These are phyloP conservation scores for Sporothrix variecibatus DNA, from an alignment of 2,329 filamentous ascomycete species.

Conservation along the genomic window DNA sequence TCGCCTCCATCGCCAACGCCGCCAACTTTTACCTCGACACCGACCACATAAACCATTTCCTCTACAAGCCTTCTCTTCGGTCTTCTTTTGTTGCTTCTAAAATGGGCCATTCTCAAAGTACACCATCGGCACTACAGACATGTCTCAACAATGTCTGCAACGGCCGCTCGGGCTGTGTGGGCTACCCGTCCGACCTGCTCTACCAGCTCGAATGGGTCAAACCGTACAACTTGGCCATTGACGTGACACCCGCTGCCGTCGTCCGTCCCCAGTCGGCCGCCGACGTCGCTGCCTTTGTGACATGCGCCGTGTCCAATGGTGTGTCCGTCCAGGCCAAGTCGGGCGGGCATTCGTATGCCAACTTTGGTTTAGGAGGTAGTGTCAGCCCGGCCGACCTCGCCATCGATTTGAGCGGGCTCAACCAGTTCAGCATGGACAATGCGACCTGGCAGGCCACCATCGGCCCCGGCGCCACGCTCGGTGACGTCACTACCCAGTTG, in stretches of 20 bases:
- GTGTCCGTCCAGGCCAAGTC: slow-evolving; percentile 63
- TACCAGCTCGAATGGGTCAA: slow-evolving; percentile 54
- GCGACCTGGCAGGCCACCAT: slow-evolving; percentile 56
- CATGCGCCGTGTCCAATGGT: slow-evolving; percentile 53
- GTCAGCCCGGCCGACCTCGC: slow-evolving; percentile 52
- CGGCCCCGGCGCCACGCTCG: slow-evolving; percentile 55
- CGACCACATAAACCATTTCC: too few relatives aligned
- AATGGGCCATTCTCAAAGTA: slow-evolving; percentile 22
- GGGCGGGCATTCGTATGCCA: slow-evolving; percentile 65
- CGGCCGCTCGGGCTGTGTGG: slow-evolving; percentile 49
- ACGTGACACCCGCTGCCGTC: slow-evolving; percentile 56
- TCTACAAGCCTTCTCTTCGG: not conserved
- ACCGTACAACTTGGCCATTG: slow-evolving; percentile 52
- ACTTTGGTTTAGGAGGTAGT: slow-evolving; percentile 49
- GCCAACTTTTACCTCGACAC: not conserved
- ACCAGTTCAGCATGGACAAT: slow-evolving; percentile 55
- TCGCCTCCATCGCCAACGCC: not conserved
- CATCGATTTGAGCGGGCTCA: slow-evolving; percentile 57
- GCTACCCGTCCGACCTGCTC: slow-evolving; percentile 45
- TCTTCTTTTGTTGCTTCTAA: not conserved
- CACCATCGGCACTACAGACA: slow-evolving; percentile 19
- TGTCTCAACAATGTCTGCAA: slow-evolving; percentile 53
- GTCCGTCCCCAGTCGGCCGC: slow-evolving; percentile 54
- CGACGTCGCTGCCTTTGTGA: slow-evolving; percentile 59
- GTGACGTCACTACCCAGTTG: slow-evolving; percentile 53